These are phyloP conservation scores for Sclerotiophoma versabilis DNA, from an alignment of 2,329 filamentous ascomycete species.

Conservation along the genomic window DNA sequence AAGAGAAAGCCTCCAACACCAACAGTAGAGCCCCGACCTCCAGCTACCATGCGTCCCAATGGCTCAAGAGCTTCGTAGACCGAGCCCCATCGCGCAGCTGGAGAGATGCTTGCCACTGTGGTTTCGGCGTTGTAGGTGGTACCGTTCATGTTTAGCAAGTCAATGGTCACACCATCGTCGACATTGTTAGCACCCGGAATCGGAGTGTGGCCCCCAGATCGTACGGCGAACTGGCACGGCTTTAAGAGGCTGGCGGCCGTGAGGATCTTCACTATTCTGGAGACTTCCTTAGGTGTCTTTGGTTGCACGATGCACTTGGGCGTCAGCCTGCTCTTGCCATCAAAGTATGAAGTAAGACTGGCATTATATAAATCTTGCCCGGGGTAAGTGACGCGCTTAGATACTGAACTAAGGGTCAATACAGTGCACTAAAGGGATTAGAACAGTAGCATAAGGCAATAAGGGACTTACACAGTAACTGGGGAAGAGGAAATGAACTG, in stretches of 20 bases:
- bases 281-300: constrained; percentile 19
- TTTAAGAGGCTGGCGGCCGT: neutral
- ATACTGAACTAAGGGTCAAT: constrained; percentile 9
- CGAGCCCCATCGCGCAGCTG: constrained; percentile 24
- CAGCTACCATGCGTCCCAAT: constrained; percentile 31
- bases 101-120: constrained; percentile 11
- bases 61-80: constrained; percentile 32
- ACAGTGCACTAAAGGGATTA: constrained; percentile 18
- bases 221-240: constrained; percentile 21
- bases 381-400: constrained; percentile 13
- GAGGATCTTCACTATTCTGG: constrained; percentile 20
- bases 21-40: constrained; percentile 34
- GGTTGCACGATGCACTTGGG: constrained; percentile 32
- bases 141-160: constrained; percentile 19
- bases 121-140: constrained; percentile 9
- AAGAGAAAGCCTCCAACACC: constrained; percentile 40
- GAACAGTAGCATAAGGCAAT: neutral
- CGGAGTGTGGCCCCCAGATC: constrained; percentile 25
- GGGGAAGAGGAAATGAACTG: constrained; percentile 12
- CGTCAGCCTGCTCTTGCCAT: constrained; percentile 18
- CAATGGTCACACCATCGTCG: constrained; percentile 27
- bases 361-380: constrained; percentile 16
- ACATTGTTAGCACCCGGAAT: constrained; percentile 24
- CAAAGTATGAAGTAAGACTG: constrained; percentile 23
- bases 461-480: constrained; percentile 16